These are phyloP conservation scores for Theobroma cacao DNA, from an alignment of 345 rosid genomes.

Conservation along the genomic window DNA sequence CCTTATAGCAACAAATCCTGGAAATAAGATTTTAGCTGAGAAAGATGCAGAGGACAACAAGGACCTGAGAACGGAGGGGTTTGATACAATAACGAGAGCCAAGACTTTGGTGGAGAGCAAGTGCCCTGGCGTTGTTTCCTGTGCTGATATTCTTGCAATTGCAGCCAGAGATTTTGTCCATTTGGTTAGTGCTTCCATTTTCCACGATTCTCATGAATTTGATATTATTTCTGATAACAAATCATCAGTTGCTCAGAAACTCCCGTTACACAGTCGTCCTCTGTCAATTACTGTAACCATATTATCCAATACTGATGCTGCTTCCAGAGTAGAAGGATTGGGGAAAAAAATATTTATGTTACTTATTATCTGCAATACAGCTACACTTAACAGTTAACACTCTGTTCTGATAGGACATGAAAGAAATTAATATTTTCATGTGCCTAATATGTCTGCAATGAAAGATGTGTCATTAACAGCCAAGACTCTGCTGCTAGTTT, in stretches of 20 bases:
- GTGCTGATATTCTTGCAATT: constrained; percentile 85
- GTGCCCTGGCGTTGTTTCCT: constrained; percentile 82
- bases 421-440: background rate
- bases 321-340: background rate
- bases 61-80: constrained; percentile 63
- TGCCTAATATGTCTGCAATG: constrained; percentile 1
- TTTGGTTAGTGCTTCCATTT: constrained; percentile 32
- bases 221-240: background rate
- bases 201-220: background rate
- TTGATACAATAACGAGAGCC: constrained; percentile 56
- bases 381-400: background rate
- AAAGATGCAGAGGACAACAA: constrained; percentile 71
- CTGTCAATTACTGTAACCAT: background rate
- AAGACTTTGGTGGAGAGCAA: constrained; percentile 71
- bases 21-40: constrained; percentile 65
- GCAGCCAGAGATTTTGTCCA: constrained; percentile 81
- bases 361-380: constrained; percentile 5
- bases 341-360: background rate
- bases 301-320: background rate
- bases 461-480: background rate
- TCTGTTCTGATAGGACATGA: background rate
- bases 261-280: background rate
- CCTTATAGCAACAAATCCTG: constrained; percentile 52
- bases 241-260: background rate
- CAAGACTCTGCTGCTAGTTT: background rate